Conservation (phyloP, 176 grass and related monocot genomes). For the Oryza nivara region DNA sequence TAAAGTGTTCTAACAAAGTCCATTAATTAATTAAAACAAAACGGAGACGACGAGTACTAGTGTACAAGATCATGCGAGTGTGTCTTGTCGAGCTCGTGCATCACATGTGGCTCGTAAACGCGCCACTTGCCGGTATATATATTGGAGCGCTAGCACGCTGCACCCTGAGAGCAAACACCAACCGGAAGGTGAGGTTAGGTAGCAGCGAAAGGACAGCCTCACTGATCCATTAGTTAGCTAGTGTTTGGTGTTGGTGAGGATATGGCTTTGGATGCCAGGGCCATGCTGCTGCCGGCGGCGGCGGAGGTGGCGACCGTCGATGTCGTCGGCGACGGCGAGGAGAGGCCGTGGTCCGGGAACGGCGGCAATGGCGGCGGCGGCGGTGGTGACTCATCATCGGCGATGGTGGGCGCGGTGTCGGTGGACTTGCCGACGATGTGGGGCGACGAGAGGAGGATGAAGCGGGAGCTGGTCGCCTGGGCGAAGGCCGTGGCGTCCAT, state of each 20-base stretch:
- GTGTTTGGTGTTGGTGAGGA: background rate
- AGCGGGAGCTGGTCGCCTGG: conserved; percentile 65
- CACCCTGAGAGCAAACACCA: background rate
- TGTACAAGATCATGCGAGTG: background rate
- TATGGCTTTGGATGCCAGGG: conserved; percentile 46
- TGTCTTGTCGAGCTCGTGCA: background rate
- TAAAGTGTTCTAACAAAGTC: background rate
- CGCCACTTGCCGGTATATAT: background rate
- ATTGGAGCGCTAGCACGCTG: background rate
- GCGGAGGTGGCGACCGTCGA: background rate
- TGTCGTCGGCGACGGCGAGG: background rate
- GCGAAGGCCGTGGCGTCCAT: conserved; percentile 79
- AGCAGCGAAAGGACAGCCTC: background rate
- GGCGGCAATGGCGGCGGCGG: background rate
- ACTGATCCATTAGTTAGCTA: background rate
- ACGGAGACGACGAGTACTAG: background rate
- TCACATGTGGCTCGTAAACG: background rate
- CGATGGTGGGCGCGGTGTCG: background rate
- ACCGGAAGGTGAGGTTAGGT: background rate
- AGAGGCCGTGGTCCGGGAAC: background rate
- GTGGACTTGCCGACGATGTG: conserved; percentile 32
- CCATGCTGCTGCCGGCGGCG: background rate
- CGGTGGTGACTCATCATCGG: background rate
- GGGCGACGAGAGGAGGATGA: conserved; percentile 67
- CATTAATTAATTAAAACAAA: background rate